Evolutionary conservation across 768 basidiomycete genomes (phyloP), one percentile per base, ranked within the genome.

Genomic region (Sistotremastrum niveocremeum): DNA sequence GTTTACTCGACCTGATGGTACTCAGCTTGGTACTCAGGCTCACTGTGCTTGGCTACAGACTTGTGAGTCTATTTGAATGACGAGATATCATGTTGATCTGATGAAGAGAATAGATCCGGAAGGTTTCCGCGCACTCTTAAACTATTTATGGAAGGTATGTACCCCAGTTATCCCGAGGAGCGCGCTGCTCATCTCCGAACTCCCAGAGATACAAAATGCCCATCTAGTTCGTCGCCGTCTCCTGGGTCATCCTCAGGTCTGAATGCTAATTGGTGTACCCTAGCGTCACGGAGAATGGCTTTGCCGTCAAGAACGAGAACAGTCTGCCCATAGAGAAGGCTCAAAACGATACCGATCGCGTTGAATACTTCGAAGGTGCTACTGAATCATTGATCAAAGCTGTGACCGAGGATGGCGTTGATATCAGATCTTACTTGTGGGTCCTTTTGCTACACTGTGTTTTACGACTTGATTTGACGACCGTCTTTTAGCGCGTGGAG

Each of bases 281-380:
- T 43, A 79, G 77, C 53, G 76, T 82, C n/a, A 83, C 79, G 2
- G 79, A 84, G 62, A 84, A 83, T 54, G 78, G 80, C 0, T 82
- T 81, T 55, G 72, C 79, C 7, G 76, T 82, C 44, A 81, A 79
- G 57, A 68, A 73, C 48, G 81, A 83, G 59, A 71, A 65, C 56
- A 60, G 54, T 40, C 66, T 73, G 62, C 63, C 77, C 2, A 53
- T 74, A 5, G 72, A 74, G 46, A 62, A 74, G 48, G 77, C 73
- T 7, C 50, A 78, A 29, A 60, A 71, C 29, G 80, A 81, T 56
- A 61, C 57, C n/a, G 78, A 77, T 53, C 77, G 81, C 36, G 73
- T 81, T 46, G 67, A 76, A 51, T 83, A 81, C 60, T 83, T 79
- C 68, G 62, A 65, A 43, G 81, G 79, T 29, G 70, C 72, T 8